Base-by-base conservation (phyloP, 2,329 filamentous ascomycete genomes). In the Boeremia exigua region DNA sequence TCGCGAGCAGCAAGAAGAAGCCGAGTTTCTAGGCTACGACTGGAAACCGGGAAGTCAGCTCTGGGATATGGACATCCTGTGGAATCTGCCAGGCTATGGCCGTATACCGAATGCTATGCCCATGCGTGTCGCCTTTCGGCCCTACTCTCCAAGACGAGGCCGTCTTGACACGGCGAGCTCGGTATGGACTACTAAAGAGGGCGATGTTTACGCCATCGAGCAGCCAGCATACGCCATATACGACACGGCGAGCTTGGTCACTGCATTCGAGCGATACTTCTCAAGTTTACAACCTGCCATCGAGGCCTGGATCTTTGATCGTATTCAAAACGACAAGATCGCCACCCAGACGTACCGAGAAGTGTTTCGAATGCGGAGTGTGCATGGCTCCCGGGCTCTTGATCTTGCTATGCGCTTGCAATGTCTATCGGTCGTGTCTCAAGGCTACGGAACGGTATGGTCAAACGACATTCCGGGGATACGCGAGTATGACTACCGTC, bases 371-470 rank as follows among this genome's bases (percentile, higher is more conserved):
- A 62, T 73, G 56, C 66, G 69, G 4, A 44, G 51, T 15, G 58
- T 62, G 14, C 61, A 57, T 23, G 56, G 54, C 29, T 62, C 67
- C 25, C 65, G 63, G 38, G 60, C 65, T n/a, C 62, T 75, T 10
- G 65, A 68, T 30, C 44, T 71, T 19, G 71, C 68, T 11, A 67
- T 75, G 65, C 62, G 67, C 23, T 54, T 75, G 11, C 70, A 74
- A 28, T 73, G 71, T 44, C 60, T 73, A 4, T 74, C 73, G 2
- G 63, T 75, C 10, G 66, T 75, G 11, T 74, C 71, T 9, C 73
- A 75, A 54, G 73, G 73, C 14, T 75, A 74, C 34, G 73, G 73
- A n/a, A 69, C 68, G 0, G 71, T 75, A 14, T 66, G 59, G 56
- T 70, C 68, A 0, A 61, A 68, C 15, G 59, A 70, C 37, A 67